Conservation (phyloP, 2,329 filamentous ascomycete species). For the Monosporascus sp. region DNA sequence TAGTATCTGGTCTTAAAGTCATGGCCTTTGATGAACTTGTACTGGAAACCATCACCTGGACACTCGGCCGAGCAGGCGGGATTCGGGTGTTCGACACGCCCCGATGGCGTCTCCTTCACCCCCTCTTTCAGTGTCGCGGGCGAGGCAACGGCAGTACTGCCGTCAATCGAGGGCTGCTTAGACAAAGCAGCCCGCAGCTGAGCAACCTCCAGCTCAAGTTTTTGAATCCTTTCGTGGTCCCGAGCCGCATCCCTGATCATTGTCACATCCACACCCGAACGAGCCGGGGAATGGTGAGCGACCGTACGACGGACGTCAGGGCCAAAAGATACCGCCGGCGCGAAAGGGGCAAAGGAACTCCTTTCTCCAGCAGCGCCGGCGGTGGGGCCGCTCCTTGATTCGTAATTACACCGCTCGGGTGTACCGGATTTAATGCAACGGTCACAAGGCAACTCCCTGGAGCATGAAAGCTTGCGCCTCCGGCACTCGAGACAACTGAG, state of each 20-base stretch:
- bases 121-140: constrained; percentile 43
- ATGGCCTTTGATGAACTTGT: constrained; percentile 54
- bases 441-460: constrained; percentile 57
- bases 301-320: constrained; percentile 17
- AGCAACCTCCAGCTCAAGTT: constrained; percentile 54
- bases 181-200: constrained; percentile 50
- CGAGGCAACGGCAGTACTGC: constrained; percentile 46
- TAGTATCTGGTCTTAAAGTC: constrained; percentile 58
- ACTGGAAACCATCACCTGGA: constrained; percentile 34
- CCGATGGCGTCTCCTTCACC: constrained; percentile 29
- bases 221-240: constrained; percentile 54
- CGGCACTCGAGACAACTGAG: constrained; percentile 58
- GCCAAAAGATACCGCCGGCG: constrained; percentile 37
- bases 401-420: constrained; percentile 55
- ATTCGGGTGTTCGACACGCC: constrained; percentile 29
- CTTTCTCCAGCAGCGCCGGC: constrained; percentile 35
- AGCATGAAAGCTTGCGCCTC: constrained; percentile 56
- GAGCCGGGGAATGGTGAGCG: constrained; percentile 26
- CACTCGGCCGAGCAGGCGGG: constrained; percentile 28
- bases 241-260: constrained; percentile 36
- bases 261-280: constrained; percentile 29
- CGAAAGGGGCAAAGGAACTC: constrained; percentile 43
- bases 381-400: constrained; percentile 38
- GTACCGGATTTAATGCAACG: constrained; percentile 59
- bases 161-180: constrained; percentile 44